A percentile compares a stretch with the other conserved stretches of the same genome.
phyloP scores from a whole-genome alignment of 2,329 filamentous ascomycete genomes.

The Geoglossum cookeanum region DNA sequence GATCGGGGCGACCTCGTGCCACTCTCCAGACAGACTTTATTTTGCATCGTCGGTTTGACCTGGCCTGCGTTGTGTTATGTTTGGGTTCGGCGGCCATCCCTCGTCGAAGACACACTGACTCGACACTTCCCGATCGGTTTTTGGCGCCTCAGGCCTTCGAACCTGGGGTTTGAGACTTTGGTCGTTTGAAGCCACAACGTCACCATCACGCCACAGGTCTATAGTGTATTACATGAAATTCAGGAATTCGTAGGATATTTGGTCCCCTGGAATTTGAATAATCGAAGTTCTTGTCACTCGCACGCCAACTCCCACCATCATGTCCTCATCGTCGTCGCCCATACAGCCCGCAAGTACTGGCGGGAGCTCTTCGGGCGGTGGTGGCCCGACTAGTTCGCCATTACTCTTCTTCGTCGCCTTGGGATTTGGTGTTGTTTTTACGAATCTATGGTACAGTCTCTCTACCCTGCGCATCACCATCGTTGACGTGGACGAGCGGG shows the following conservation, averaged over 20 bases:
- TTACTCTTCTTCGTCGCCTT: conserved; percentile 86
- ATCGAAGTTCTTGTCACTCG: background rate
- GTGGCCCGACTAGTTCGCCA: conserved; percentile 48
- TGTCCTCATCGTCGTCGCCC: conserved; percentile 9
- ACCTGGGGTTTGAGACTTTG: background rate
- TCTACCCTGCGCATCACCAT: background rate
- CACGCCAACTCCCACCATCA: conserved; percentile 9
- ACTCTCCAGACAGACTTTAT: background rate
- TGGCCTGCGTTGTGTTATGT: background rate
- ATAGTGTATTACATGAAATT: background rate
- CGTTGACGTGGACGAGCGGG: background rate
- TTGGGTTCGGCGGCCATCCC: background rate
- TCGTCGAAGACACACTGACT: background rate
- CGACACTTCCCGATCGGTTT: background rate
- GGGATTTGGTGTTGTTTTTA: conserved; percentile 95
- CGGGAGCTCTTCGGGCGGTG: conserved; percentile 21
- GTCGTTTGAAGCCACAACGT: background rate
- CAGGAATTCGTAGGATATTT: background rate
- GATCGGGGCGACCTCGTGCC: background rate
- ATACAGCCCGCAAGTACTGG: conserved; percentile 10
- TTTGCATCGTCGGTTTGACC: background rate
- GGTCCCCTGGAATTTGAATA: background rate
- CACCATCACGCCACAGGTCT: background rate
- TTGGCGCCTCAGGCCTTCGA: background rate
- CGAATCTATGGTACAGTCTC: conserved; percentile 73